Base-by-base conservation (phyloP, 1,284 basidiomycete genomes). In the Caloboletus inedulis region DNA sequence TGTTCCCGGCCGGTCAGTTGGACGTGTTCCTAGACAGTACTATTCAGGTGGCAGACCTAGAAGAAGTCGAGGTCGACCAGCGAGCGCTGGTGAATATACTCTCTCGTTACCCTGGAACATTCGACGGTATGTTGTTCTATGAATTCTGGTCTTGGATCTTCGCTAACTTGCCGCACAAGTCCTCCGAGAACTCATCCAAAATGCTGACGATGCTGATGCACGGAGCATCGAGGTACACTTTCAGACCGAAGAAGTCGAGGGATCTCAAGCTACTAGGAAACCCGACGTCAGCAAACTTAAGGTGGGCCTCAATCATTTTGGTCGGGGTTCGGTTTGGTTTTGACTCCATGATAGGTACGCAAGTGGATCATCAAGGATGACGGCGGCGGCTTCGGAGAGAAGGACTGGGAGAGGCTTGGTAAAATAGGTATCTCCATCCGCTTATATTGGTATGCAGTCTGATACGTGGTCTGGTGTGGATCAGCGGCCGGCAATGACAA, bases 121-220 rank as follows among this genome's bases (percentile, higher is more conserved):
- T 60, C 31, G 61, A 60, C 34, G 52, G 59, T 63, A 10, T 3
- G 21, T 29, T 33, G 12, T 35, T 14, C 29, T 35, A 4, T 16
- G 3, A 9, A n/a, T 23, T 14, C 4, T 21, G 9, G 25, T 6
- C 43, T 18, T 8, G 4, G 5, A 1, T 18, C 21, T 23, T 36
- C 10, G 30, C 51, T 54, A 7, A 49, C 33, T 12, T 10, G 3
- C 16, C 6, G 1, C 10, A 12, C 16, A 31, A 81, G 91, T 95
- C 36, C 93, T 94, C 64, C 82, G 95, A 43, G 95, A 98, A 69
- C 80, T 98, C 16, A 74, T 98, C 4, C 79, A 98, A 74, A 99
- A 99, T 67, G 94, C 94, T 13, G 95, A 98, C 67, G 96, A 98
- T 73, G 94, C 92, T 0, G 85, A 84, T 35, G 89, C 94, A 6